Percentiles rank a stretch among this genome's conserved stretches.
phyloP scores from a whole-genome alignment of 176 grass and related monocot species.

The Microstegium vimineum region DNA sequence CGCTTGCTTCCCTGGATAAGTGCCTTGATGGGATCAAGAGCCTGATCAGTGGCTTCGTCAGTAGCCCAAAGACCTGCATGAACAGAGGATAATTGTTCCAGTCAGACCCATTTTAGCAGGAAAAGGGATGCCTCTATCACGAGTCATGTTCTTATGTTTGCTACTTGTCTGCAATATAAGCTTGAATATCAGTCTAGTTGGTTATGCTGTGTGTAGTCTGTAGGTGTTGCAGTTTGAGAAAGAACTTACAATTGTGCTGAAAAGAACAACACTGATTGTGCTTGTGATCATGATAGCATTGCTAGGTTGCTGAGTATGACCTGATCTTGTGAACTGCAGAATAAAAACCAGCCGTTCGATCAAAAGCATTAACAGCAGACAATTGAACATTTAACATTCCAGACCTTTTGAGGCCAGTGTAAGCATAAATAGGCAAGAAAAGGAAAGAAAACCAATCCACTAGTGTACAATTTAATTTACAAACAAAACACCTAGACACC shows the following conservation, averaged over 20 bases:
- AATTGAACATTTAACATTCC: neutral
- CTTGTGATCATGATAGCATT: conserved; percentile 96
- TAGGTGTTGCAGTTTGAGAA: neutral
- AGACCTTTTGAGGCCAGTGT: neutral
- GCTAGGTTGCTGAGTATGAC: conserved; percentile 73
- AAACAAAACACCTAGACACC: too few relatives aligned
- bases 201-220: neutral
- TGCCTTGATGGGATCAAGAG: conserved; percentile 50
- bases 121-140: neutral
- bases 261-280: conserved; percentile 78
- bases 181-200: neutral
- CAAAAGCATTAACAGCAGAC: neutral
- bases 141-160: neutral
- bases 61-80: conserved; percentile 75
- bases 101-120: neutral
- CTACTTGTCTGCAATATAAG: neutral
- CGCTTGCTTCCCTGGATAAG: conserved; percentile 46
- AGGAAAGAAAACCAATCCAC: neutral
- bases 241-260: conserved; percentile 80
- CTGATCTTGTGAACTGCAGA: conserved; percentile 81
- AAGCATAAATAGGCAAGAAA: too few relatives aligned
- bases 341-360: neutral
- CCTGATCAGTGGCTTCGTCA: conserved; percentile 82
- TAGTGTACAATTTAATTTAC: neutral
- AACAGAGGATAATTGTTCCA: neutral